Evolutionary conservation across 2,329 filamentous ascomycete species (phyloP), one percentile per base, ranked within the genome.

Genomic region (Phyllosticta citribraziliensis): DNA sequence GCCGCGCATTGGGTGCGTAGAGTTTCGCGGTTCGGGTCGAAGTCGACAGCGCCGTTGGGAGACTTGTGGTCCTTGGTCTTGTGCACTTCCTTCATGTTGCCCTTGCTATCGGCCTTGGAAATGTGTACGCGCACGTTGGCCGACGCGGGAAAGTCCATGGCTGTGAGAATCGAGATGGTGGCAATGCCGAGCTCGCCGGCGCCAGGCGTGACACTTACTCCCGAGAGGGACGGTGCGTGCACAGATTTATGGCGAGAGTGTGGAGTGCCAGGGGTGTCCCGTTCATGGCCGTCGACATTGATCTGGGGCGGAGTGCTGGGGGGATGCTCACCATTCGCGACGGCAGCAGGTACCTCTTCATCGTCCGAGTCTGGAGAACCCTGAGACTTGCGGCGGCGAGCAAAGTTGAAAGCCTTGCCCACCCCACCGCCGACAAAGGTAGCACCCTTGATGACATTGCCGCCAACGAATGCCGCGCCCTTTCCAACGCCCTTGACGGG

Each of bases 21-120:
- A 0, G 84, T 86, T 72, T 96, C 90, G 64, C 77, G 74, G 56
- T 81, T 77, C 9, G 77, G 72, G 65, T 91, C 86, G 19, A 78
- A 80, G 64, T 89, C 83, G n/a, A 71, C 69, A 3, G 80, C 76
- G 1, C 88, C 89, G 1, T 78, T 78, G 2, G 83, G 76, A 0
- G 87, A 82, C 74, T 96, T 96, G 77, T 89, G 84, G 65, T 94
- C 88, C 73, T 96, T 96, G 22, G 92, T 97, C 79, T 97, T 97
- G 76, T 92, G 86, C 54, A 99, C 79, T 54, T 88, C 84, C 77
- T 94, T 97, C 51, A 64, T 64, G 56, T 75, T 79, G 56, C 81
- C 82, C 74, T 88, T 92, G 25, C 22, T 22, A 27, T 59, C 58
- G 2, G 56, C 19, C 51, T 57, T 62, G 2, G 33, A 51, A 66